Evolutionary conservation across 176 grass and related monocot genomes (phyloP), one percentile per base, ranked within the genome.

Genomic region (Olyra latifolia): DNA sequence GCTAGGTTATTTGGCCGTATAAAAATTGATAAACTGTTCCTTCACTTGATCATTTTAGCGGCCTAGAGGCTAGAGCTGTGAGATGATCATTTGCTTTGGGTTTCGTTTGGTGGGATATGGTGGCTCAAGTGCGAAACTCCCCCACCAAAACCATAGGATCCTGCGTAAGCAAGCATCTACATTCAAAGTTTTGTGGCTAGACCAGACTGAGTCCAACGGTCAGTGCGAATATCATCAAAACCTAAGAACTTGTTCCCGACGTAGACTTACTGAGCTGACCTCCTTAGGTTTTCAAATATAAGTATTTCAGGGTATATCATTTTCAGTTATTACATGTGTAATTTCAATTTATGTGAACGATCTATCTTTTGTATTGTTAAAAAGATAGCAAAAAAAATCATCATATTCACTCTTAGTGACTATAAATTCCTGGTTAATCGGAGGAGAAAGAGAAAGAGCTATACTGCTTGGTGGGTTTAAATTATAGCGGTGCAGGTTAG

Each of bases 141-240:
- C 32, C 13, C n/a, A 79, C 40, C 41, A 75, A 59, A 53, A 45
- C 69, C 69, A 84, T 80, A 74, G 32, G 81, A 84, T 80, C 54
- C 0, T 80, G 45, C 75, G 87, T 84, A 53, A 52, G 28, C 68
- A 66, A 38, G 10, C 12, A 35, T 59, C 23, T 62, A 22, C 77
- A 8, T 74, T 84, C 75, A 68, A 74, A 13, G 5, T 74, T 73
- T 8, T 62, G 61, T 80, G 67, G 76, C 32, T 25, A 47, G 44
- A 76, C 59, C 27, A 39, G 75, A 63, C 44, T 7, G 0, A 23
- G 11, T 64, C 57, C 16, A 50, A 41, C 30, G 1, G 47, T 67
- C 76, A 79, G 41, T 35, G 13, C 44, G 22, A 53, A 6, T 66
- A 48, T 45, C 48, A 66, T 50, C 58, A 57, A 41, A 53, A 22